A percentile compares a stretch with the other conserved stretches of the same genome.
phyloP scores from a whole-genome alignment of 2,329 filamentous ascomycete genomes.

The Helicocarpus griseus region DNA sequence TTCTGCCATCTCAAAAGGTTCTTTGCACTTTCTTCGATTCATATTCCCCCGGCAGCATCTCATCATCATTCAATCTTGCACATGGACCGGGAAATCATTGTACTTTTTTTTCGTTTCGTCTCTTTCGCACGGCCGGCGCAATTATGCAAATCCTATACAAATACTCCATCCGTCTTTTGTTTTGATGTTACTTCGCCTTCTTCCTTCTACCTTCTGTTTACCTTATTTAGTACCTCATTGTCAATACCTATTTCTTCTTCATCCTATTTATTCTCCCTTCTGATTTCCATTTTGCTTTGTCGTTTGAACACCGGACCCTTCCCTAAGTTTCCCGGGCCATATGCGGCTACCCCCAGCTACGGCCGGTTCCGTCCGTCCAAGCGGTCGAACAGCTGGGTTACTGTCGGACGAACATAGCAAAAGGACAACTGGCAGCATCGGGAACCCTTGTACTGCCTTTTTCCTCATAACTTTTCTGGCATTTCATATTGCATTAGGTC shows the following conservation, averaged over 20 bases:
- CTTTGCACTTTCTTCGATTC: too few relatives aligned
- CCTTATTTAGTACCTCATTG: not conserved
- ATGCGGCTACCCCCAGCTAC: too few relatives aligned
- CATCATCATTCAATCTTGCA: not conserved
- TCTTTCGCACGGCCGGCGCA: not conserved
- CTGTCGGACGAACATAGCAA: too few relatives aligned
- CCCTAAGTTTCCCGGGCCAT: not conserved
- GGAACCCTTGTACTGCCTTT: not conserved
- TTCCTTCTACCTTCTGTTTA: not conserved
- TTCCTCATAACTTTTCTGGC: not conserved
- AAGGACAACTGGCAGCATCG: too few relatives aligned
- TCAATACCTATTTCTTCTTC: not conserved
- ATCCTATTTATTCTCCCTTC: not conserved
- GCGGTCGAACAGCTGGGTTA: too few relatives aligned
- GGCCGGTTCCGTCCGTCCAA: too few relatives aligned
- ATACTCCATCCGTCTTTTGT: not conserved
- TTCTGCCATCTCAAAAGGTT: not conserved
- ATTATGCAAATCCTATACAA: not conserved
- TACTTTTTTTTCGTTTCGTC: conserved; percentile 10
- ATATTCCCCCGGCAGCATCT: not conserved
- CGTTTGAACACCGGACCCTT: too few relatives aligned
- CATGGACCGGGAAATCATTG: not conserved
- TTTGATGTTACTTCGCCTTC: not conserved
- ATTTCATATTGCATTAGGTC: not conserved
- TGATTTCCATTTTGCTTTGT: not conserved